These are phyloP conservation scores for Salvia rosmarinus DNA, from an alignment of 257 asterid species.

Conservation along the genomic window DNA sequence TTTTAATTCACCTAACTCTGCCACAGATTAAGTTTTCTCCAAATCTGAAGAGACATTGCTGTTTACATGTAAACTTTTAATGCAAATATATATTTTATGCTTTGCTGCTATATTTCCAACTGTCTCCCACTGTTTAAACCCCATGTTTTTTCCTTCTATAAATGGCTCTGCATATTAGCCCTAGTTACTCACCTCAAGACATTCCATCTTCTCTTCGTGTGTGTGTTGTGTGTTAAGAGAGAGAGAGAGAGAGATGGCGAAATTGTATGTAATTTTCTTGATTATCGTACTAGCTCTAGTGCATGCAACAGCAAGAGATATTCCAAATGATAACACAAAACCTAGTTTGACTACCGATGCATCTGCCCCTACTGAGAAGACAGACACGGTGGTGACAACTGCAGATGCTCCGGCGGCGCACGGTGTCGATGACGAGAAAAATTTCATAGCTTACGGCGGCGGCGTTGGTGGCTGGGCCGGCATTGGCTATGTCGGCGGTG, in stretches of 20 bases:
- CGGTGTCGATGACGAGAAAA: slow-evolving; percentile 58
- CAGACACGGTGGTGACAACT: slow-evolving; percentile 30
- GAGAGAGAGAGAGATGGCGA: slow-evolving; percentile 47
- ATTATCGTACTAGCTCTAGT: slow-evolving; percentile 41
- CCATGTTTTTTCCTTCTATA: slow-evolving; percentile 34
- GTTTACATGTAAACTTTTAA: no score
- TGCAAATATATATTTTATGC: no score
- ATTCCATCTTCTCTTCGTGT: background rate
- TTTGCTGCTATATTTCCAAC: no score
- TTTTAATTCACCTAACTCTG: no score
- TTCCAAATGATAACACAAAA: slow-evolving; percentile 43
- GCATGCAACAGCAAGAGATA: slow-evolving; percentile 58
- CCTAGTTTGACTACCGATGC: no score
- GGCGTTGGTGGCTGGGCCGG: slow-evolving; percentile 72
- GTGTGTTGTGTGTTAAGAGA: background rate
- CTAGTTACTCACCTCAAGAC: slow-evolving; percentile 33
- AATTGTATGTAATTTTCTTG: slow-evolving; percentile 44
- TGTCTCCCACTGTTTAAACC: slow-evolving; percentile 14
- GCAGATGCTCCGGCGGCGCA: slow-evolving; percentile 41
- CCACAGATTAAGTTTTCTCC: no score
- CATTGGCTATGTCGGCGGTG: slow-evolving; percentile 53
- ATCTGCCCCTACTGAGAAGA: no score
- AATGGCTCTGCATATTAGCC: slow-evolving; percentile 38
- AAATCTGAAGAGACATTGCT: no score
- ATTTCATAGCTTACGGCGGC: slow-evolving; percentile 62